Percentiles rank a stretch among this genome's conserved stretches.
Evolutionary conservation across 805 yeast species (phyloP).

Genomic region (Barnettozyma wickerhamii): DNA sequence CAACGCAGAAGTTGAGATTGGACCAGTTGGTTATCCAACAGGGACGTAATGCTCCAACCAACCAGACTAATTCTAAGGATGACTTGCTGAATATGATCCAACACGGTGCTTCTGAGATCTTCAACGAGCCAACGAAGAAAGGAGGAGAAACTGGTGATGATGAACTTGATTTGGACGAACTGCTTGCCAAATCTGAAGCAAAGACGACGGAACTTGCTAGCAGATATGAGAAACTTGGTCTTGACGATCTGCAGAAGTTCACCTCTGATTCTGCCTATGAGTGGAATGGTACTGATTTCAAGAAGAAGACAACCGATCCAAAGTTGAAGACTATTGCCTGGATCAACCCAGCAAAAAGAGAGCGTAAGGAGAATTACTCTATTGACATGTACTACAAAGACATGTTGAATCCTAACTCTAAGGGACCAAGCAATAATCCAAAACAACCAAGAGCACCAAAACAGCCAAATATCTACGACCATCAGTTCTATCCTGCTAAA

Average conservation of each 20-base stretch:
- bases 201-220: slow-evolving; percentile 59
- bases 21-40: slow-evolving; percentile 84
- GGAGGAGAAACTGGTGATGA: slow-evolving; percentile 32
- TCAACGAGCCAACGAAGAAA: slow-evolving; percentile 13
- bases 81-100: slow-evolving; percentile 80
- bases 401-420: slow-evolving; percentile 69
- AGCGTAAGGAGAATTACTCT: slow-evolving; percentile 78
- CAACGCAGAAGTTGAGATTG: slow-evolving; percentile 71
- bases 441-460: slow-evolving; percentile 81
- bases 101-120: slow-evolving; percentile 71
- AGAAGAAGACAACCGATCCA: slow-evolving; percentile 51
- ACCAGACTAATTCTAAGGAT: slow-evolving; percentile 51
- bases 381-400: slow-evolving; percentile 85
- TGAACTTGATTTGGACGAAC: slow-evolving; percentile 56
- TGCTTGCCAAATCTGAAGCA: slow-evolving; percentile 55
- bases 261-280: slow-evolving; percentile 74
- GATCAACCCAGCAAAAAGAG: slow-evolving; percentile 85
- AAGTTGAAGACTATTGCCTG: slow-evolving; percentile 51
- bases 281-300: slow-evolving; percentile 84
- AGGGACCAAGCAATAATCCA: slow-evolving; percentile 38
- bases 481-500: slow-evolving; percentile 84
- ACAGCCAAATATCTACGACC: slow-evolving; percentile 78
- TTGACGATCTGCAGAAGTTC: slow-evolving; percentile 76
- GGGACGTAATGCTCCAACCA: slow-evolving; percentile 40
- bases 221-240: slow-evolving; percentile 62